A percentile compares a stretch with the other conserved stretches of the same genome.
phyloP scores from a whole-genome alignment of 1,284 basidiomycete species.

The Volvariella surrecta region DNA sequence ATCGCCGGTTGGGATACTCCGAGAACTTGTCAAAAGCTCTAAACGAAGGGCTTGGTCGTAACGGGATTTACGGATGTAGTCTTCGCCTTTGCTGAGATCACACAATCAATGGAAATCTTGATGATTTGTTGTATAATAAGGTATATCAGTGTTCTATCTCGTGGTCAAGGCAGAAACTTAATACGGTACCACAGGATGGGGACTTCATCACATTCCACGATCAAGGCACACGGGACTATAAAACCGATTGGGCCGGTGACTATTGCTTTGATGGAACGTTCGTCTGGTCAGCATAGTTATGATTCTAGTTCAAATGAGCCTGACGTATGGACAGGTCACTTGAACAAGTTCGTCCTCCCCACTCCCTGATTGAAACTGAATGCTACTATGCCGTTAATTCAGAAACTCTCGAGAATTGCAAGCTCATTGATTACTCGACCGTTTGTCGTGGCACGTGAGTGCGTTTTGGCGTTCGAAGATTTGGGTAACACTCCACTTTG shows the following conservation, averaged over 20 bases:
- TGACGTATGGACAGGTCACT: not conserved
- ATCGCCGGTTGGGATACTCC: conserved; percentile 13
- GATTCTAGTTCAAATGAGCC: no score
- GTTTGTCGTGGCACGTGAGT: no score
- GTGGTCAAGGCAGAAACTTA: no score
- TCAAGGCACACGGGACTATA: conserved; percentile 3
- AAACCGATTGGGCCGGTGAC: conserved; percentile 10
- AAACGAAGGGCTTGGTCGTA: not conserved
- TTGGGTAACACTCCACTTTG: no score
- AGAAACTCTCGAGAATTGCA: no score
- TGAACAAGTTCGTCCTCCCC: conserved; percentile 1
- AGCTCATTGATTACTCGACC: no score
- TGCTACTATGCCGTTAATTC: not conserved
- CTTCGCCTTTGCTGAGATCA: conserved; percentile 17
- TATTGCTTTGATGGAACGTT: conserved; percentile 15
- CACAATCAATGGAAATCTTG: conserved; percentile 11
- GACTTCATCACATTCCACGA: not conserved
- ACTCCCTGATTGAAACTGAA: not conserved
- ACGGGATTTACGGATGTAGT: conserved; percentile 6
- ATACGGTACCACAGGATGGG: not conserved
- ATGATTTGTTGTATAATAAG: conserved; percentile 9
- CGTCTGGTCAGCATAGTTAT: conserved; percentile 7
- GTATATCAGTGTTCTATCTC: no score
- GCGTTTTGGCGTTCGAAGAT: no score
- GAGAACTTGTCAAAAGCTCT: conserved; percentile 9